Evolutionary conservation across 371 early-diverging fungal species (phyloP).

Genomic region (Gilbertella persicaria): DNA sequence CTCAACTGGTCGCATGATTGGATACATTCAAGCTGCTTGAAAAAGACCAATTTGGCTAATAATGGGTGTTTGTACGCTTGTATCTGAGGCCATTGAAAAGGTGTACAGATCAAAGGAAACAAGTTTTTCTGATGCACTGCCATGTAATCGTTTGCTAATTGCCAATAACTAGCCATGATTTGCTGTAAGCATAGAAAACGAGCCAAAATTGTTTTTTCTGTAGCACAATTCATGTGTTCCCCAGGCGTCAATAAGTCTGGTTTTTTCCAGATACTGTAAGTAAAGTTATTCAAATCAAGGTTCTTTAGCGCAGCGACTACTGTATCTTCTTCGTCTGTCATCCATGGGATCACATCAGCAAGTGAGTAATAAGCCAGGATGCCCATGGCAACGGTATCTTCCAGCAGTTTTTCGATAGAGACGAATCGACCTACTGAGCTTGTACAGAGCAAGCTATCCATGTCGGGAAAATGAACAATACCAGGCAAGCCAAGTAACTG

Average conservation of each 20-base stretch:
- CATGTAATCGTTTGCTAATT: slow-evolving; percentile 16
- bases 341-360: slow-evolving; percentile 27
- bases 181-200: slow-evolving; percentile 12
- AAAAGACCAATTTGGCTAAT: slow-evolving; percentile 37
- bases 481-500: slow-evolving; percentile 27
- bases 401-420: slow-evolving; percentile 29
- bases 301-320: too few species aligned
- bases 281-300: too few species aligned
- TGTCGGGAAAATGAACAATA: slow-evolving; percentile 5
- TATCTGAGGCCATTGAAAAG: slow-evolving; percentile 27
- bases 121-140: slow-evolving; percentile 1
- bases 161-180: slow-evolving; percentile 17
- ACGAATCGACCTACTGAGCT: slow-evolving; percentile 21
- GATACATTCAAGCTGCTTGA: slow-evolving; percentile 39
- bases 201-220: neutral
- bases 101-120: slow-evolving; percentile 24
- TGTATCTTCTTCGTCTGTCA: too few species aligned
- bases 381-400: slow-evolving; percentile 38
- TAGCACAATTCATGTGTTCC: neutral
- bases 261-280: neutral
- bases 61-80: slow-evolving; percentile 17
- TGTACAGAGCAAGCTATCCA: slow-evolving; percentile 7
- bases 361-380: slow-evolving; percentile 36
- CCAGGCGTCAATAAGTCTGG: neutral
- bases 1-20: slow-evolving; percentile 27